These are phyloP conservation scores for Magnaporthiopsis rhizophila DNA, from an alignment of 2,329 filamentous ascomycete species.

Conservation along the genomic window DNA sequence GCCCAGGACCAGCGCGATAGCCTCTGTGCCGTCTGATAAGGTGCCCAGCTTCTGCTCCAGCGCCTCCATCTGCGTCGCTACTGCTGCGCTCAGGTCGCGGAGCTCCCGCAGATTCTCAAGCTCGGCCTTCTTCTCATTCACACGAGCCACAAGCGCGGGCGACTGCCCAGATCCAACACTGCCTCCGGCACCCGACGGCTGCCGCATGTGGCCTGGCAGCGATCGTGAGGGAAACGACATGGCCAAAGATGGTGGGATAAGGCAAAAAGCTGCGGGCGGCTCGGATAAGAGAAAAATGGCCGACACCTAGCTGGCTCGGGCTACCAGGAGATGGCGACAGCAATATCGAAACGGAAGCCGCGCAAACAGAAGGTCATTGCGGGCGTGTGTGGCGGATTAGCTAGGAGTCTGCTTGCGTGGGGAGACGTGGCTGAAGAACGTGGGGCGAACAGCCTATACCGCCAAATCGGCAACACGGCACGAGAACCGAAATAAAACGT, in stretches of 20 bases:
- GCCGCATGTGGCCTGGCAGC: constrained; percentile 57
- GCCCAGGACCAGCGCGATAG: constrained; percentile 73
- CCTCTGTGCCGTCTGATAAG: constrained; percentile 74
- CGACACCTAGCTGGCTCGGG: background rate
- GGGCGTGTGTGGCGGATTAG: background rate
- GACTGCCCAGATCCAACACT: constrained; percentile 46
- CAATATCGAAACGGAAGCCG: background rate
- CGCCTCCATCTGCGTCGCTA: constrained; percentile 76
- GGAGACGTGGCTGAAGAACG: background rate
- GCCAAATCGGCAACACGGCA: background rate
- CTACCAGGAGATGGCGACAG: background rate
- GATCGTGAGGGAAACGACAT: constrained; percentile 16
- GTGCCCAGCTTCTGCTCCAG: constrained; percentile 71
- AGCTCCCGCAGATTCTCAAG: constrained; percentile 72
- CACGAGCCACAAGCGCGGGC: constrained; percentile 56
- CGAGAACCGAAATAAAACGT: too few relatives aligned
- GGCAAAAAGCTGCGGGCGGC: background rate
- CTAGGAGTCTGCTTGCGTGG: background rate
- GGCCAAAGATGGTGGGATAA: background rate
- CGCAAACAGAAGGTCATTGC: background rate
- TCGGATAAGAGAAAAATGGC: background rate
- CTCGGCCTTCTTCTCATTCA: constrained; percentile 80
- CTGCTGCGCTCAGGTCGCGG: constrained; percentile 67
- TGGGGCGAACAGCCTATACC: too few relatives aligned
- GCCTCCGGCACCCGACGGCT: constrained; percentile 43